These are phyloP conservation scores for Juglanconis oblonga DNA, from an alignment of 2,329 filamentous ascomycete species.

Conservation along the genomic window DNA sequence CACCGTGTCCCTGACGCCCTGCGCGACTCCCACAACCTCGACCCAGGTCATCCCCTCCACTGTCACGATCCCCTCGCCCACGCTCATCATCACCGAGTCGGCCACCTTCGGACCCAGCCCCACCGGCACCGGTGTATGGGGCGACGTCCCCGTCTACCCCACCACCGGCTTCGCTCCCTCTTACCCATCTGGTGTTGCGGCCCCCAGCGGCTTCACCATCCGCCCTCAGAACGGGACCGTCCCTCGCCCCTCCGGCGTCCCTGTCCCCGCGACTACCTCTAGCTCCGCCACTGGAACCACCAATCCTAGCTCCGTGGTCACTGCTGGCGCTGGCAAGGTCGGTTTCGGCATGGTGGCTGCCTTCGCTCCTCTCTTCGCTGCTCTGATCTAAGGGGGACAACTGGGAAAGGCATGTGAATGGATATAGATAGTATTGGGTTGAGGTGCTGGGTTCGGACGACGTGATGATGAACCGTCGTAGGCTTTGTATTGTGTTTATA, in stretches of 20 bases:
- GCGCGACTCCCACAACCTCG: conserved; percentile 17
- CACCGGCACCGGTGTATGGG: background rate
- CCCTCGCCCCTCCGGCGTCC: conserved; percentile 1
- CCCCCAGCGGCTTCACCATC: conserved; percentile 11
- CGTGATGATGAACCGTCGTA: background rate
- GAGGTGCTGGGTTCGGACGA: background rate
- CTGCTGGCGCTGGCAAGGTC: conserved; percentile 15
- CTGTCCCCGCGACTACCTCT: background rate
- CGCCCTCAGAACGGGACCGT: conserved; percentile 13
- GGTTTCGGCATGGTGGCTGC: conserved; percentile 18
- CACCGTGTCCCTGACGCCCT: conserved; percentile 16
- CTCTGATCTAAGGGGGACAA: conserved; percentile 11
- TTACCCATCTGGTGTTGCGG: conserved; percentile 11
- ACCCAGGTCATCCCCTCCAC: conserved; percentile 22
- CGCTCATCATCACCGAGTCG: conserved; percentile 19
- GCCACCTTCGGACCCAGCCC: background rate
- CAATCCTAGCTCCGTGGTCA: conserved; percentile 1
- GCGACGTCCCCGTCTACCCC: background rate
- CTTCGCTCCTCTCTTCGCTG: conserved; percentile 13
- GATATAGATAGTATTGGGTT: background rate
- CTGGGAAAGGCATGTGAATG: background rate
- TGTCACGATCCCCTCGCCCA: conserved; percentile 20
- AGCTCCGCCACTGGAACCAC: background rate
- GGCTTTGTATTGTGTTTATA: background rate
- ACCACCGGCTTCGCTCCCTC: background rate